Percentiles rank a stretch among this genome's conserved stretches.
phyloP scores from a whole-genome alignment of 2,329 filamentous ascomycete species.

The Xylariaceae sp. region DNA sequence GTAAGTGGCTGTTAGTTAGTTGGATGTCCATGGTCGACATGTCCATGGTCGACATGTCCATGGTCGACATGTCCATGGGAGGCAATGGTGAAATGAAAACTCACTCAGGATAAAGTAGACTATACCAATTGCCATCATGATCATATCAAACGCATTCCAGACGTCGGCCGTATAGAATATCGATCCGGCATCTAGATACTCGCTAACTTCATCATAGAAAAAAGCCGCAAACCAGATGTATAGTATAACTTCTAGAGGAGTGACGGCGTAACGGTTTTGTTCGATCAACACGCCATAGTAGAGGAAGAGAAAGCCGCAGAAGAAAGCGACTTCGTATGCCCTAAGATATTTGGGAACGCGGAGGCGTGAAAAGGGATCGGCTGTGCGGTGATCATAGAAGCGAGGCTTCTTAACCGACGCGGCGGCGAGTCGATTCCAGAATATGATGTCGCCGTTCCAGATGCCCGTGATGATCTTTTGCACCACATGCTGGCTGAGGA shows the following conservation, averaged over 20 bases:
- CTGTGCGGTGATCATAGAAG: conserved; percentile 54
- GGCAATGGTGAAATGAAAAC: conserved; percentile 31
- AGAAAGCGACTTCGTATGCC: conserved; percentile 66
- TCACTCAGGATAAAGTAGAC: conserved; percentile 67
- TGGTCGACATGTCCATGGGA: neutral
- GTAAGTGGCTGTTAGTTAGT: conserved; percentile 15
- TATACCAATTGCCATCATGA: conserved; percentile 67
- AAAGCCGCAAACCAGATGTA: conserved; percentile 86
- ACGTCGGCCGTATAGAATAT: conserved; percentile 81
- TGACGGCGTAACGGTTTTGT: conserved; percentile 60
- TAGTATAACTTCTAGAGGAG: conserved; percentile 62
- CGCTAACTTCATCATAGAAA: conserved; percentile 79
- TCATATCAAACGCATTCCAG: conserved; percentile 69
- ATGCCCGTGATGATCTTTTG: conserved; percentile 67
- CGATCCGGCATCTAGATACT: conserved; percentile 79
- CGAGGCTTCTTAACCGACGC: conserved; percentile 60
- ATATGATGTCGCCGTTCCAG: conserved; percentile 68
- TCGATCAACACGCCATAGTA: conserved; percentile 85
- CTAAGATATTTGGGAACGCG: conserved; percentile 68
- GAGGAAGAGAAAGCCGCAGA: conserved; percentile 62
- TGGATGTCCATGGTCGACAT: too few relatives aligned
- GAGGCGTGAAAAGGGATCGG: conserved; percentile 63
- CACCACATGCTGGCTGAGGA: conserved; percentile 63
- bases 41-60: too few relatives aligned
- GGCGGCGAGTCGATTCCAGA: conserved; percentile 63